phyloP scores from a whole-genome alignment of 352 stramenopile genomes.

The Phytophthora tentaculata region DNA sequence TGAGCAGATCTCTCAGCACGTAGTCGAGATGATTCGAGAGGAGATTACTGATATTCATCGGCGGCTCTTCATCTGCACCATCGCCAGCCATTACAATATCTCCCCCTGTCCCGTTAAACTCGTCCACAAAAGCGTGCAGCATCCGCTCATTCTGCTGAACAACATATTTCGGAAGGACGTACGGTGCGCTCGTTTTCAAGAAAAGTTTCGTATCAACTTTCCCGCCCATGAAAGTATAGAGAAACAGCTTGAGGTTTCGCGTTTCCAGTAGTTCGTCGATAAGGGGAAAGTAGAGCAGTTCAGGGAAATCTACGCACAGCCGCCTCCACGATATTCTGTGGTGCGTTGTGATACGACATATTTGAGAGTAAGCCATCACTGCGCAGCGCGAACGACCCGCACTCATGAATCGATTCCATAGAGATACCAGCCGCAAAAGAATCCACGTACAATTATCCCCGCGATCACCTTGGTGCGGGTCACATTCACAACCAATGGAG shows the following conservation, averaged over 20 bases:
- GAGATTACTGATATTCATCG: conserved; percentile 48
- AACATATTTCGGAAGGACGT: conserved; percentile 69
- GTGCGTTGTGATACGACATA: conserved; percentile 50
- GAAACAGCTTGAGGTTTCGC: conserved; percentile 50
- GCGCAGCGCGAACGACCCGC: conserved; percentile 32
- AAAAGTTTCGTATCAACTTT: conserved; percentile 53
- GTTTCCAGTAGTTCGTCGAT: conserved; percentile 61
- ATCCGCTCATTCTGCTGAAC: conserved; percentile 63
- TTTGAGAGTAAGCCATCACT: conserved; percentile 50
- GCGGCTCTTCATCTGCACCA: conserved; percentile 19
- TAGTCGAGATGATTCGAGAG: conserved; percentile 57
- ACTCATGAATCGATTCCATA: conserved; percentile 59
- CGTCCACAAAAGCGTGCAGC: conserved; percentile 49
- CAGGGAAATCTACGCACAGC: conserved; percentile 61
- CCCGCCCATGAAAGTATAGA: conserved; percentile 60
- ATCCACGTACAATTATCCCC: conserved; percentile 56
- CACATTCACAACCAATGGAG: conserved; percentile 50
- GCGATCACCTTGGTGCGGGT: conserved; percentile 35
- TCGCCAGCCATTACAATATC: conserved; percentile 33
- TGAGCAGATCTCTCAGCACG: conserved; percentile 69
- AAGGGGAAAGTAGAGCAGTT: conserved; percentile 59
- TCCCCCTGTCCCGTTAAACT: conserved; percentile 37
- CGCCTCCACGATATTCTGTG: conserved; percentile 60
- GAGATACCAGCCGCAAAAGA: conserved; percentile 51
- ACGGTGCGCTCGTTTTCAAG: conserved; percentile 51